Evolutionary conservation across 106 monocot species (phyloP).

Genomic region (Ottelia alismoides): DNA sequence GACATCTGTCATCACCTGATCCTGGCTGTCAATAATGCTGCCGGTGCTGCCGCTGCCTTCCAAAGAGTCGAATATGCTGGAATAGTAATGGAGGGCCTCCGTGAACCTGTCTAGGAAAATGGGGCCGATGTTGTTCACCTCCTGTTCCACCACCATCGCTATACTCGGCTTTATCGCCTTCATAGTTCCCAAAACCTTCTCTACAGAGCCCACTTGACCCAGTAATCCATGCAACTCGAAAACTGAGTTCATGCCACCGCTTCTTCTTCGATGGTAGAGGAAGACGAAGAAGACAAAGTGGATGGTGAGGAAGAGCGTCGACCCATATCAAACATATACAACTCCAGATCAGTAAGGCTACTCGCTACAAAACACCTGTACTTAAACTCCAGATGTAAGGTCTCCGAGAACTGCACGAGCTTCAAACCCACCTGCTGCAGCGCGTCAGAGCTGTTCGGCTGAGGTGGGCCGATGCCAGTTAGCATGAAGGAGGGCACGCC

Average conservation of each 20-base stretch:
- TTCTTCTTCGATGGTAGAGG: too few species aligned
- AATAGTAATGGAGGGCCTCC: constrained; percentile 79
- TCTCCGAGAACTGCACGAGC: constrained; percentile 3
- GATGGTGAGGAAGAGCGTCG: background rate
- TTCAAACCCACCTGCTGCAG: constrained; percentile 9
- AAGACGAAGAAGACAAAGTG: too few species aligned
- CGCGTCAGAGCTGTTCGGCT: constrained; percentile 44
- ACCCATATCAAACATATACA: constrained; percentile 30
- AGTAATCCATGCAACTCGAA: constrained; percentile 62
- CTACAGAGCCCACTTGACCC: constrained; percentile 29
- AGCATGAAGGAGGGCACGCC: constrained; percentile 73
- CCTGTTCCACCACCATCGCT: constrained; percentile 71
- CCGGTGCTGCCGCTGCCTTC: too few species aligned
- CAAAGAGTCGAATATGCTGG: constrained; percentile 81
- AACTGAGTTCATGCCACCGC: constrained; percentile 67
- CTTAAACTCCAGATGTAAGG: constrained; percentile 4
- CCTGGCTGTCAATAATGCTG: too few species aligned
- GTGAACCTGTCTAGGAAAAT: constrained; percentile 49
- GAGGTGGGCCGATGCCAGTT: constrained; percentile 75
- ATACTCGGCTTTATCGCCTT: constrained; percentile 45
- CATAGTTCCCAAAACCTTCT: constrained; percentile 42
- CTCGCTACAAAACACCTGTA: constrained; percentile 33
- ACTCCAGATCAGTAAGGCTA: constrained; percentile 59
- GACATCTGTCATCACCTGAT: too few species aligned
- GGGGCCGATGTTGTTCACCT: constrained; percentile 67